Evolutionary conservation across 306 rosid genomes (phyloP).

Genomic region (Cucumis melo): DNA sequence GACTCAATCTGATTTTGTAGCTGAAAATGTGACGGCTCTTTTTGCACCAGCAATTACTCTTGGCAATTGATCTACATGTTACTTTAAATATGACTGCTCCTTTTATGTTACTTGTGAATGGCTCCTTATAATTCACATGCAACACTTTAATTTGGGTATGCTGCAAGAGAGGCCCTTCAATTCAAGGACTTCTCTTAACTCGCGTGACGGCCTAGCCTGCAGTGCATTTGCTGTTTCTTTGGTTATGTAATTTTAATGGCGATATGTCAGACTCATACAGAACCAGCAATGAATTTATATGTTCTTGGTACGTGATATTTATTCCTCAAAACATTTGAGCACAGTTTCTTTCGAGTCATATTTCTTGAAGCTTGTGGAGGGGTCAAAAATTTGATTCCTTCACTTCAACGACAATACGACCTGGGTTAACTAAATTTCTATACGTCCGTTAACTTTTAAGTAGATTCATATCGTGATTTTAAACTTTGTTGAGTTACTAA

Average conservation of each 20-base stretch:
- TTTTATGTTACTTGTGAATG: not conserved
- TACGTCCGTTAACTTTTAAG: too few species aligned
- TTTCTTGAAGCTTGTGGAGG: too few species aligned
- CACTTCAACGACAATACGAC: too few species aligned
- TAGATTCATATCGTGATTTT: too few species aligned
- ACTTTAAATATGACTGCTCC: not conserved
- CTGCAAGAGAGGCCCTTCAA: not conserved
- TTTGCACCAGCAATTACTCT: not conserved
- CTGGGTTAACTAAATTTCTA: too few species aligned
- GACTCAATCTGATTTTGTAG: not conserved
- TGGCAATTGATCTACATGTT: not conserved
- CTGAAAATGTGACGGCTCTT: not conserved
- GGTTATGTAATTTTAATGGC: not conserved
- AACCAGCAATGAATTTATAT: not conserved
- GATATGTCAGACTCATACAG: not conserved
- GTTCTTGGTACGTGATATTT: not conserved
- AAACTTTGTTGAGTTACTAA: too few species aligned
- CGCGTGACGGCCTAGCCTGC: not conserved
- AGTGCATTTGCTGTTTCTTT: not conserved
- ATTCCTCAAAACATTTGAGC: not conserved
- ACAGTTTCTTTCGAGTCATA: not conserved
- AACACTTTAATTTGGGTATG: not conserved
- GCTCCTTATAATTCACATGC: not conserved
- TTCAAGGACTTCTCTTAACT: not conserved
- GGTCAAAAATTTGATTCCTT: too few species aligned